Evolutionary conservation across 352 stramenopile species (phyloP).

Genomic region (Phytophthora pistaciae): DNA sequence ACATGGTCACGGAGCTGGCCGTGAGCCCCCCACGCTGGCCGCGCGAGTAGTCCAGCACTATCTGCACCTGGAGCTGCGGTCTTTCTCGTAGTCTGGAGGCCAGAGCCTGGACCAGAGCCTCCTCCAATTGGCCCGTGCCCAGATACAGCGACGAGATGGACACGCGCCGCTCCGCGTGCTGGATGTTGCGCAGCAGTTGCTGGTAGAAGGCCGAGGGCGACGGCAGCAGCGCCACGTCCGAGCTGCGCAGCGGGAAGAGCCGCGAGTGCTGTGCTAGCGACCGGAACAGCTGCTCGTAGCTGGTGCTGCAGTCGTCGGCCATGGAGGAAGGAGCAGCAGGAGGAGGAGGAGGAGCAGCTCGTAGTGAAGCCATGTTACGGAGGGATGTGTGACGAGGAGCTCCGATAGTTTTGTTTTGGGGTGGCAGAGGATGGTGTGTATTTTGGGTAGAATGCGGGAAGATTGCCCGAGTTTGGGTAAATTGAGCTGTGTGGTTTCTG

Average conservation of each 20-base stretch:
- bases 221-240: conserved; percentile 59
- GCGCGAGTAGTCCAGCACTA: conserved; percentile 80
- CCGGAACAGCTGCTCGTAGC: conserved; percentile 61
- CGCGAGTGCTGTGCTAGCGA: conserved; percentile 61
- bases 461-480: background rate
- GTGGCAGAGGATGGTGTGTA: background rate
- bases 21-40: conserved; percentile 58
- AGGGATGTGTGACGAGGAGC: background rate
- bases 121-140: conserved; percentile 67
- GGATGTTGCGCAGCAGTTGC: conserved; percentile 68
- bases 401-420: too few species aligned
- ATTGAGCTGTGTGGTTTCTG: background rate
- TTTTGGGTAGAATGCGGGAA: background rate
- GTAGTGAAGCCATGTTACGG: background rate
- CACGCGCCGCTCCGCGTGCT: conserved; percentile 51
- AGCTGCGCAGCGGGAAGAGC: conserved; percentile 67
- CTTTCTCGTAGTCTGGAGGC: conserved; percentile 43
- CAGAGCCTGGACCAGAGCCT: conserved; percentile 54
- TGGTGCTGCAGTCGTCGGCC: conserved; percentile 4
- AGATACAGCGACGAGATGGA: conserved; percentile 81
- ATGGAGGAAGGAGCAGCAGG: background rate
- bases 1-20: conserved; percentile 69
- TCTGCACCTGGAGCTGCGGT: conserved; percentile 59
- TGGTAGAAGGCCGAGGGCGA: conserved; percentile 72
- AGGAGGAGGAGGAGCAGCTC: background rate